phyloP scores from a whole-genome alignment of 345 rosid genomes.

The Eucalyptus virginea region DNA sequence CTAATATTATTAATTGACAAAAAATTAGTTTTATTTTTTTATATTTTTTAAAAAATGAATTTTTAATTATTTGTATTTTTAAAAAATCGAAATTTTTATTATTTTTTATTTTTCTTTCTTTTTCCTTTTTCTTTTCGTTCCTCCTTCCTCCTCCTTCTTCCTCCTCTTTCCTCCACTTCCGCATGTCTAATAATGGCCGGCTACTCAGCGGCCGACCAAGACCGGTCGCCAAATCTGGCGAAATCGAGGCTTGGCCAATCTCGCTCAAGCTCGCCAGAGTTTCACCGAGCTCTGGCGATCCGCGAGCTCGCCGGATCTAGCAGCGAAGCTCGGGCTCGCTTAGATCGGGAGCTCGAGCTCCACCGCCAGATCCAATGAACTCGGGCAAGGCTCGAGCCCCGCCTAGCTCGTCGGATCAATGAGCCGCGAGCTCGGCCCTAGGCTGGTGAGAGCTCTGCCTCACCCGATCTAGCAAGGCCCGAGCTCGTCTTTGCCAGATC shows the following conservation, averaged over 20 bases:
- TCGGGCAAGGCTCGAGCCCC: accelerated
- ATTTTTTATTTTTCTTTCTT: accelerated
- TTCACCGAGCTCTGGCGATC: accelerated
- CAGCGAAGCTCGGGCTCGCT: accelerated
- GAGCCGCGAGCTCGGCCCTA: accelerated
- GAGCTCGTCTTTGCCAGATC: accelerated
- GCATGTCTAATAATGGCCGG: accelerated
- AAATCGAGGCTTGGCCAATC: no score
- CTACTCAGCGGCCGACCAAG: accelerated
- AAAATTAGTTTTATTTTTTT: no score
- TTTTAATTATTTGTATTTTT: no score
- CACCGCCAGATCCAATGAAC: accelerated
- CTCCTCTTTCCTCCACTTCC: no score
- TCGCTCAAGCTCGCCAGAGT: no score
- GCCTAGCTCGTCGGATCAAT: accelerated
- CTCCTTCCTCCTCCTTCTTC: no score
- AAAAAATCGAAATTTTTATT: accelerated
- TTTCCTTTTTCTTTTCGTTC: no score
- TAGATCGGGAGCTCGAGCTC: accelerated
- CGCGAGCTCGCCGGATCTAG: no score
- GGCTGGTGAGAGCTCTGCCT: accelerated
- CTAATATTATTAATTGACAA: no score
- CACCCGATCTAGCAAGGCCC: accelerated
- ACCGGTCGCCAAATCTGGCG: accelerated
- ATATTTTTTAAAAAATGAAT: no score